These are phyloP conservation scores for Tuber indicum DNA, from an alignment of 495 filamentous ascomycete genomes.

Conservation along the genomic window DNA sequence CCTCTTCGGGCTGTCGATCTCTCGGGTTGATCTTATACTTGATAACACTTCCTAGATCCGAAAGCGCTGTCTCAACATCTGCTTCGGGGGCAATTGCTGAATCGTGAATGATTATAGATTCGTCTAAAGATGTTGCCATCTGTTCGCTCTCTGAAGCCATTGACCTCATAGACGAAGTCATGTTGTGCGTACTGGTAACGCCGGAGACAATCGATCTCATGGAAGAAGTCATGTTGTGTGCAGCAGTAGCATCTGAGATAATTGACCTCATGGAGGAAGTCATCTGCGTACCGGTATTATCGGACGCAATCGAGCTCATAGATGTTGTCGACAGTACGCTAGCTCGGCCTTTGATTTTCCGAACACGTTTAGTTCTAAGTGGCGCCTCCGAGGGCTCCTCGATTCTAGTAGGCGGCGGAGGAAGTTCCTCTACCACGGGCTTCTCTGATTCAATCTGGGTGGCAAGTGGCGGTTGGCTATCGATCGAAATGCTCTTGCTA, in stretches of 20 bases:
- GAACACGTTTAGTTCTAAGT: not conserved
- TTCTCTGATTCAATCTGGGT: constrained; percentile 2
- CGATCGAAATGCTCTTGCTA: constrained; percentile 8
- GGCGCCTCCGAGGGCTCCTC: not conserved
- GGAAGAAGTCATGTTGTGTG: not conserved
- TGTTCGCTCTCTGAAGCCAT: constrained; percentile 2
- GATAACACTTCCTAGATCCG: constrained; percentile 24
- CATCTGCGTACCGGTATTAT: not conserved
- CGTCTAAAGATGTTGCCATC: constrained; percentile 1
- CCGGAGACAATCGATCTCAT: not conserved
- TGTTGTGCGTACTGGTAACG: not conserved
- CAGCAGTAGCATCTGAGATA: not conserved
- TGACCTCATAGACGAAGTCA: not conserved
- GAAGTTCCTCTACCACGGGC: not conserved
- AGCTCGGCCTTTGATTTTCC: not conserved
- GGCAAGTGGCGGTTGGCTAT: not conserved
- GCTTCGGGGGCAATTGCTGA: not conserved
- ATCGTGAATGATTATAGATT: constrained; percentile 1
- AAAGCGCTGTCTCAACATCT: constrained; percentile 9
- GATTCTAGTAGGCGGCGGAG: not conserved
- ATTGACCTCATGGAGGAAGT: not conserved
- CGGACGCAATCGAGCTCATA: not conserved
- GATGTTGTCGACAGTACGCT: not conserved
- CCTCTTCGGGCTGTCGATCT: not conserved
- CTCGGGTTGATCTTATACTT: not conserved